Evolutionary conservation across 179 eudicot species (phyloP).

Genomic region (Gypsophila paniculata): DNA sequence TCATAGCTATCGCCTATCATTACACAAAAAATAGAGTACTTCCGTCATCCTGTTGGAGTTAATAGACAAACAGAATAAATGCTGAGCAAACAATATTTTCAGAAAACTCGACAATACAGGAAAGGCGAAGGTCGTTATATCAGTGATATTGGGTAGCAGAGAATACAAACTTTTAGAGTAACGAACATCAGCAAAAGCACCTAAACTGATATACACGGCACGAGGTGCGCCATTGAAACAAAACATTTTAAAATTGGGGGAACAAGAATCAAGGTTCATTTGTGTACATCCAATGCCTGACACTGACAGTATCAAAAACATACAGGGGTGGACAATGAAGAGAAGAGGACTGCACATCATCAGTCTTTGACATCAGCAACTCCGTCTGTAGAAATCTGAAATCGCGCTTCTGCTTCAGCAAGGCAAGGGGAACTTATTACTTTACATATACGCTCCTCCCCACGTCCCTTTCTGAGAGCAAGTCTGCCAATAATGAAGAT

Average conservation of each 20-base stretch:
- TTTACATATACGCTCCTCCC: conserved; percentile 91
- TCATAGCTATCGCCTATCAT: too few relatives aligned
- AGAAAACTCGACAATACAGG: not conserved
- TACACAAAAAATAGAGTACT: too few relatives aligned
- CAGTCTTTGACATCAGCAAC: conserved; percentile 85
- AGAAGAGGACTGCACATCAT: conserved; percentile 23
- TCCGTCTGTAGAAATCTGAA: conserved; percentile 76
- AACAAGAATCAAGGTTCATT: not conserved
- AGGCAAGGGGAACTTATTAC: conserved; percentile 95
- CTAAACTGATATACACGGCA: conserved; percentile 11
- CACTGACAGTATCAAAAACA: not conserved
- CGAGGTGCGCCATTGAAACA: conserved; percentile 7
- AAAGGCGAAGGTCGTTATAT: too few relatives aligned
- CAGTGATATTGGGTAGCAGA: too few relatives aligned
- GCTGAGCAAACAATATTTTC: not conserved
- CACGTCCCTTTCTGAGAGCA: conserved; percentile 90
- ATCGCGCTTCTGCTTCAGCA: conserved; percentile 95
- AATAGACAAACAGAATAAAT: too few relatives aligned
- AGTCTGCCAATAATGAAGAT: conserved; percentile 43
- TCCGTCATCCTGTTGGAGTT: too few relatives aligned
- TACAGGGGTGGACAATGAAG: conserved; percentile 1
- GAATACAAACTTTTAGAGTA: not conserved
- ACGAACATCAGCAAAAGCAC: conserved; percentile 8
- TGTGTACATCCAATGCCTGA: not conserved
- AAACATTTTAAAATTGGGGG: not conserved